phyloP scores from a whole-genome alignment of 768 basidiomycete species.

The Leccinum barrowsii region DNA sequence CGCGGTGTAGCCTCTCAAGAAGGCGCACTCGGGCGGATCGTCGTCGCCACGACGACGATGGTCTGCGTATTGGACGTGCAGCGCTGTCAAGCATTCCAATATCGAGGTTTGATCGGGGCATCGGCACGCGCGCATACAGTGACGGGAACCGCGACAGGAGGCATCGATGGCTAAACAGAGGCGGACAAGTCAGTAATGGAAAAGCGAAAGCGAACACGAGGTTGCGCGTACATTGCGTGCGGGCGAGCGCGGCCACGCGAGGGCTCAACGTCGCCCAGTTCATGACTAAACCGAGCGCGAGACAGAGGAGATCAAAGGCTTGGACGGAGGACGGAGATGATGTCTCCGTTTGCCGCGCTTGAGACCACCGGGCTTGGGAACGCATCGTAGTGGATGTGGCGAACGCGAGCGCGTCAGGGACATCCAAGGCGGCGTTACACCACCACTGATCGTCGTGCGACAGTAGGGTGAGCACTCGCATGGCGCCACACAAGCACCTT shows the following conservation, averaged over 20 bases:
- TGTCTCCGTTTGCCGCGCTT: constrained; percentile 1
- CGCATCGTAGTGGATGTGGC: constrained; percentile 45
- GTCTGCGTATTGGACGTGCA: constrained; percentile 44
- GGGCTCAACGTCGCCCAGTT: constrained; percentile 67
- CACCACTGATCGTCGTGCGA: constrained; percentile 61
- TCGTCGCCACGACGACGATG: not conserved
- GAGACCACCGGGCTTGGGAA: constrained; percentile 32
- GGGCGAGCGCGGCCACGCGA: constrained; percentile 43
- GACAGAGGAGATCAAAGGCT: constrained; percentile 67
- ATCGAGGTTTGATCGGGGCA: constrained; percentile 46
- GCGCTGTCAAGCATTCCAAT: constrained; percentile 45
- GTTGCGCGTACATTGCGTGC: constrained; percentile 45
- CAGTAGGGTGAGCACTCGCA: constrained; percentile 69
- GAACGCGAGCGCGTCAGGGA: constrained; percentile 44
- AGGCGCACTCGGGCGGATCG: constrained; percentile 39
- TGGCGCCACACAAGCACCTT: constrained; percentile 51
- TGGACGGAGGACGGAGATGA: constrained; percentile 28
- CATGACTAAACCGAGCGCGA: constrained; percentile 70
- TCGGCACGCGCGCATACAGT: constrained; percentile 50
- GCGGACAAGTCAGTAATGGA: not conserved
- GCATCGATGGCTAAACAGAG: constrained; percentile 47
- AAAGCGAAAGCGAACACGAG: not conserved
- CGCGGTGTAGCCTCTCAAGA: constrained; percentile 71
- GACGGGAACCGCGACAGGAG: constrained; percentile 44
- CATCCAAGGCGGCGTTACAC: constrained; percentile 48